phyloP scores from a whole-genome alignment of 2,329 filamentous ascomycete species.

The Cladophialophora carrionii region DNA sequence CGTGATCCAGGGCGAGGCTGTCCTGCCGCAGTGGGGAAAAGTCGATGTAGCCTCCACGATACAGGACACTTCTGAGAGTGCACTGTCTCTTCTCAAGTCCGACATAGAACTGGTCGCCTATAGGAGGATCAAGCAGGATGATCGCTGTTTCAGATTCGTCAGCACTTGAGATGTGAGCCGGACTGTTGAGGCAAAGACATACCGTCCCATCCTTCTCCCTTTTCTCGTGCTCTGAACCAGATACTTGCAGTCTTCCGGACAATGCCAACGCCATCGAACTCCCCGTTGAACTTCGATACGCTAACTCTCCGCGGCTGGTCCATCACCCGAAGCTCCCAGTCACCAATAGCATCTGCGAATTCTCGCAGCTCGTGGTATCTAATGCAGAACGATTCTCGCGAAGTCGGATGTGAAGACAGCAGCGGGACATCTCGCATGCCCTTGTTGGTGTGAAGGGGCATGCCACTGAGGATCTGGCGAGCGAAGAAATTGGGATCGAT shows the following conservation, averaged over 20 bases:
- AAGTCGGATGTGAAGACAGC: conserved; percentile 9
- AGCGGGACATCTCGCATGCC: conserved; percentile 2
- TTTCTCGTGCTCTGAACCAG: conserved; percentile 5
- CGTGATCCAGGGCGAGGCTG: not conserved
- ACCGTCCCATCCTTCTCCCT: conserved; percentile 7
- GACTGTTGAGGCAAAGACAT: conserved; percentile 3
- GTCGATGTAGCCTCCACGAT: conserved; percentile 18
- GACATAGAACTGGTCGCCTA: conserved; percentile 13
- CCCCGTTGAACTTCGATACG: conserved; percentile 8
- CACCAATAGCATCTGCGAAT: conserved; percentile 3
- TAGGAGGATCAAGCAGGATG: conserved; percentile 16
- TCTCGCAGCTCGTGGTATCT: conserved; percentile 7
- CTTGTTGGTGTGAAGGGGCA: not conserved
- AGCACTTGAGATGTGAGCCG: not conserved
- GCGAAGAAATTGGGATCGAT: conserved; percentile 13
- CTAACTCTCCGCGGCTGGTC: conserved; percentile 8
- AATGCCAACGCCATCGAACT: conserved; percentile 13
- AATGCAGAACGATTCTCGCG: conserved; percentile 8
- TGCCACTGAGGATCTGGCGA: conserved; percentile 4
- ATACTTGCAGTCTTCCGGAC: conserved; percentile 1
- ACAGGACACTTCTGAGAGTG: conserved; percentile 2
- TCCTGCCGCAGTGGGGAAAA: not conserved
- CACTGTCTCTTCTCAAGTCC: conserved; percentile 1
- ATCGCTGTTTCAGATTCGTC: not conserved
- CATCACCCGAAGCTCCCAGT: conserved; percentile 3